Conservation (phyloP, 108 stramenopile species). For the Aurantiochytrium sp. region DNA sequence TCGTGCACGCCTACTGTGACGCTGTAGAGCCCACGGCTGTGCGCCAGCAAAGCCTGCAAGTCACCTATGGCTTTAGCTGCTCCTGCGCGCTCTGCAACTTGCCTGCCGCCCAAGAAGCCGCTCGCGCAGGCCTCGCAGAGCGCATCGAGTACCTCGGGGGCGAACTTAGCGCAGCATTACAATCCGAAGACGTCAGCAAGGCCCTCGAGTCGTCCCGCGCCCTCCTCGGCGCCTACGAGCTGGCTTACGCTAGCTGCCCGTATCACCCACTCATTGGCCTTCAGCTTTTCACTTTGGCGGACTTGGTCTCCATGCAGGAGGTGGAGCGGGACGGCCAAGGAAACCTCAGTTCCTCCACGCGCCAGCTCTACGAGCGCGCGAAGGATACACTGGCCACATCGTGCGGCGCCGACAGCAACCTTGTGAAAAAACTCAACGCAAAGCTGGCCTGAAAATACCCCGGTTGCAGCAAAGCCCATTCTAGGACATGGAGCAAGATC, state of each 20-base stretch:
- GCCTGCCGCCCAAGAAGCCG: constrained; percentile 15
- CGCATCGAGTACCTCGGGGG: constrained; percentile 52
- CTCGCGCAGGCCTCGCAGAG: constrained; percentile 34
- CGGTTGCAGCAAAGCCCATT: too few species aligned
- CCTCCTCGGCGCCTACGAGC: neutral
- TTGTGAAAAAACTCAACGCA: neutral
- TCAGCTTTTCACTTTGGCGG: constrained; percentile 64
- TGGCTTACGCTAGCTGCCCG: constrained; percentile 22
- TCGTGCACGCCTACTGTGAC: constrained; percentile 67
- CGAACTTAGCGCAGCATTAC: constrained; percentile 43
- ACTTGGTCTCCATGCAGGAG: constrained; percentile 46
- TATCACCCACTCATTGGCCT: constrained; percentile 60
- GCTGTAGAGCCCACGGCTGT: constrained; percentile 43
- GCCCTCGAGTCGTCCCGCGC: neutral
- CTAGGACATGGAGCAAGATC: too few species aligned
- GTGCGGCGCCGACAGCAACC: neutral
- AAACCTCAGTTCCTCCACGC: neutral
- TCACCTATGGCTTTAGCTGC: constrained; percentile 63
- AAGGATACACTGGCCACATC: neutral
- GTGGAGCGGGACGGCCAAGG: neutral
- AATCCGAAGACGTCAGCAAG: neutral
- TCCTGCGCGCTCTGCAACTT: constrained; percentile 44
- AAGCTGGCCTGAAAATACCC: too few species aligned
- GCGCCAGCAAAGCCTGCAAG: constrained; percentile 44
- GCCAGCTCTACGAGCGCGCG: neutral